Evolutionary conservation across 345 rosid genomes (phyloP).

Genomic region (Reutealis trisperma): DNA sequence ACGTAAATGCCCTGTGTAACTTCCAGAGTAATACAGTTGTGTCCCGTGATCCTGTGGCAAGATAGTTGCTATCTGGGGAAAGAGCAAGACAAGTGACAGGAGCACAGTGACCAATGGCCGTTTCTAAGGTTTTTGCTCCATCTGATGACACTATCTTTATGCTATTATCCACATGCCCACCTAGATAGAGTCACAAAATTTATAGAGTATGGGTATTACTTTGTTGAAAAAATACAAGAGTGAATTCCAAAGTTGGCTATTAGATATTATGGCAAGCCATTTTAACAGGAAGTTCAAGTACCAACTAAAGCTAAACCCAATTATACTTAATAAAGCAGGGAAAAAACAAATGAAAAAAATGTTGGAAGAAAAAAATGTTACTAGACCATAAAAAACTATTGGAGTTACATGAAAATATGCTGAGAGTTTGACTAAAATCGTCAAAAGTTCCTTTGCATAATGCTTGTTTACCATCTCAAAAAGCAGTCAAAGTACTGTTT

Average conservation of each 20-base stretch:
- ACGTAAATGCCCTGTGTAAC: constrained; percentile 61
- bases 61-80: constrained; percentile 79
- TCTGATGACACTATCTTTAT: constrained; percentile 83
- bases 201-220: background rate
- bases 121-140: constrained; percentile 87
- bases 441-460: background rate
- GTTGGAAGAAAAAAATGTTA: background rate
- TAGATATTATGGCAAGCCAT: background rate
- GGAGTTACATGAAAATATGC: too few species aligned
- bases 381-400: background rate
- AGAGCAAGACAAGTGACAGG: constrained; percentile 97
- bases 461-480: background rate
- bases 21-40: constrained; percentile 88
- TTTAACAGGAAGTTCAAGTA: background rate
- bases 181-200: constrained; percentile 34
- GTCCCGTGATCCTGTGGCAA: constrained; percentile 90
- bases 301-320: background rate
- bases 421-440: background rate
- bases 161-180: constrained; percentile 95
- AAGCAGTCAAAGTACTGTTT: background rate
- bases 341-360: background rate
- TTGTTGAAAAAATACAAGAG: background rate
- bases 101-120: constrained; percentile 88
- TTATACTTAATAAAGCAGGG: background rate
- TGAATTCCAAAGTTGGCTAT: background rate